Conservation (phyloP, 2,329 filamentous ascomycete species). For the Beauveria sp. region DNA sequence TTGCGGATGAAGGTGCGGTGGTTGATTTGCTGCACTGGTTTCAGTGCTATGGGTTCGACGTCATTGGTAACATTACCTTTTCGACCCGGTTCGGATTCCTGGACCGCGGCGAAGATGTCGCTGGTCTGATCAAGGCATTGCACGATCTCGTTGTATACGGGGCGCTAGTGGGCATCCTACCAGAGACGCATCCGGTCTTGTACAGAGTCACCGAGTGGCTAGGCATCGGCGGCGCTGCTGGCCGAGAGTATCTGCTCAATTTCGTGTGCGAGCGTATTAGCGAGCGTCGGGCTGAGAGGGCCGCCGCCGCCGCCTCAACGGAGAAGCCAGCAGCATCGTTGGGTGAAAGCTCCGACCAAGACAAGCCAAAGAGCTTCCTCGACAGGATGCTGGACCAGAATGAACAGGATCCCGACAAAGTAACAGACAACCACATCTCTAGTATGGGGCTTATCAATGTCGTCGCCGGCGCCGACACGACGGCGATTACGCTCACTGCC, state of each 20-base stretch:
- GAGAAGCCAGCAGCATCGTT: constrained; percentile 8
- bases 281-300: constrained; percentile 13
- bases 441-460: constrained; percentile 25
- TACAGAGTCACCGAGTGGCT: constrained; percentile 16
- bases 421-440: constrained; percentile 30
- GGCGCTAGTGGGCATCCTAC: constrained; percentile 18
- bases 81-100: constrained; percentile 35
- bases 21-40: constrained; percentile 33
- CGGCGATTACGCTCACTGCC: constrained; percentile 37
- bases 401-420: constrained; percentile 32
- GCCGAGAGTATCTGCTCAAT: constrained; percentile 20
- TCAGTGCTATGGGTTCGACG: constrained; percentile 42
- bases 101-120: constrained; percentile 36
- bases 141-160: constrained; percentile 19
- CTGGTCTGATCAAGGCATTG: constrained; percentile 29
- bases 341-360: constrained; percentile 7
- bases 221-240: constrained; percentile 16
- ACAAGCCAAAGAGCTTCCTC: constrained; percentile 14
- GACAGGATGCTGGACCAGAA: constrained; percentile 27
- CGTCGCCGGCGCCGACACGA: constrained; percentile 36
- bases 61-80: constrained; percentile 43
- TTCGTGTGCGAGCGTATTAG: constrained; percentile 25
- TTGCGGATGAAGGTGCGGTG: constrained; percentile 19
- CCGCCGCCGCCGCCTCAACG: neutral
- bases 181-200: constrained; percentile 15